These are phyloP conservation scores for Myxozyma vanderwaltii DNA, from an alignment of 805 yeast species.

Conservation along the genomic window DNA sequence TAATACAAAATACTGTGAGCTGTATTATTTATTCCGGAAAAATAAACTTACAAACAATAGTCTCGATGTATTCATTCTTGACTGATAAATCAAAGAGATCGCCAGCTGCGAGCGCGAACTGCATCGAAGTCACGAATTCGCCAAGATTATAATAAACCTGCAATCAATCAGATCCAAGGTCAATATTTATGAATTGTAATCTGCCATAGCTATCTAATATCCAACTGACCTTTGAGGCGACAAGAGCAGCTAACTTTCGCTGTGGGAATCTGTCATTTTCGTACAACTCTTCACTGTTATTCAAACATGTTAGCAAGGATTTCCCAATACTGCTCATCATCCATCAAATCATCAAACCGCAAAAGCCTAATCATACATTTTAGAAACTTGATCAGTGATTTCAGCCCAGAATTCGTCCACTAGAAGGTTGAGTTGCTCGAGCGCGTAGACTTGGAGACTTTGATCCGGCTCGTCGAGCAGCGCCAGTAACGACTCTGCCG, in stretches of 20 bases:
- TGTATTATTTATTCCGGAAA: too few species aligned
- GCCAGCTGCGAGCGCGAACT: slow-evolving; percentile 84
- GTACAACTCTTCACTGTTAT: slow-evolving; percentile 70
- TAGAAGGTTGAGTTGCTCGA: slow-evolving; percentile 72
- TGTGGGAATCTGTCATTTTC: slow-evolving; percentile 80
- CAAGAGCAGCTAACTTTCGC: slow-evolving; percentile 82
- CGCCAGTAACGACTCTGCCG: slow-evolving; percentile 92
- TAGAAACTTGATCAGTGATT: slow-evolving; percentile 84
- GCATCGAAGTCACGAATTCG: slow-evolving; percentile 87
- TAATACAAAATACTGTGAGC: too few species aligned
- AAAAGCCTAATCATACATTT: slow-evolving; percentile 47
- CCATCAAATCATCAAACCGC: neutral
- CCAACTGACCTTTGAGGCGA: slow-evolving; percentile 73
- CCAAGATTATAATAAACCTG: slow-evolving; percentile 79
- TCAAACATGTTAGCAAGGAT: neutral
- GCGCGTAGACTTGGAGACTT: slow-evolving; percentile 77
- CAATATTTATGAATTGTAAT: neutral
- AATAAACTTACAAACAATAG: slow-evolving; percentile 64
- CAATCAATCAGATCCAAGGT: neutral
- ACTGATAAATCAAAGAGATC: slow-evolving; percentile 73
- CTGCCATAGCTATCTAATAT: neutral
- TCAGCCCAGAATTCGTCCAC: slow-evolving; percentile 97
- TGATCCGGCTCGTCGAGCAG: slow-evolving; percentile 81
- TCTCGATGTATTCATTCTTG: slow-evolving; percentile 83
- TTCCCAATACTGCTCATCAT: neutral